Evolutionary conservation across 2,329 filamentous ascomycete genomes (phyloP), one percentile per base, ranked within the genome.

Genomic region (Colletotrichum acutatum): DNA sequence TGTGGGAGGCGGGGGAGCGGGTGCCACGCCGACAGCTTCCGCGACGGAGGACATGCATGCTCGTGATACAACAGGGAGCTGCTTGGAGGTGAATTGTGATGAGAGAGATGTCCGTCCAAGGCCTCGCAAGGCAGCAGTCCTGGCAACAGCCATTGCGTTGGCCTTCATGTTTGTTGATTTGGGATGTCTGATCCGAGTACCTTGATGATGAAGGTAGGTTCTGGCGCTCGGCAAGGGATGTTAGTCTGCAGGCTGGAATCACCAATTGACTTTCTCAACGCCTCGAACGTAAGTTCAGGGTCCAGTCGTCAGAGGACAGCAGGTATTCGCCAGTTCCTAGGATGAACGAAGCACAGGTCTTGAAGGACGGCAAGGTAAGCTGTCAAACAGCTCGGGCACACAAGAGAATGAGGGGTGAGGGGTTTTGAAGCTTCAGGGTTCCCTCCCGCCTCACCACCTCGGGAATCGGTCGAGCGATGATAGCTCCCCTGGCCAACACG

Each of bases 361-460:
- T 30, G 42, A 19, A 34, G 6, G 16, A 32, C 11, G 37, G 16
- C 28, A 65, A 62, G 46, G 16, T 53, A 11, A 49, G 42, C 19
- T 49, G 19, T 49, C 42, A 49, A 28, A 53, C 22, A 42, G 58
- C 37, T 71, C 32, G 16, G 4, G 2, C 22, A 11, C 5, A 7
- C 8, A 12, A 22, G 11, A 5, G 16, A 49, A 59, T 46, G 66
- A 65, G 66, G 70, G 66, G 66, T 70, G 66, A 72, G 66, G 66
- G 66, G 66, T 70, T 72, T 72, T 60, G 70, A 60, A 69, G 70
- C 66, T 70, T 60, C 32, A 72, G 60, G 66, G 66, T 60, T 72
- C 54, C 26, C 11, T 72, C 54, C 26, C 11, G 28, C 30, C 59
- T 57, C 52, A 65, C 28, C 30, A 54, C 52, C 62, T 61, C 53